Evolutionary conservation across 225 moss, liverwort and hornwort species (phyloP).

Genomic region (Bryoerythrophyllum caledonicum): DNA sequence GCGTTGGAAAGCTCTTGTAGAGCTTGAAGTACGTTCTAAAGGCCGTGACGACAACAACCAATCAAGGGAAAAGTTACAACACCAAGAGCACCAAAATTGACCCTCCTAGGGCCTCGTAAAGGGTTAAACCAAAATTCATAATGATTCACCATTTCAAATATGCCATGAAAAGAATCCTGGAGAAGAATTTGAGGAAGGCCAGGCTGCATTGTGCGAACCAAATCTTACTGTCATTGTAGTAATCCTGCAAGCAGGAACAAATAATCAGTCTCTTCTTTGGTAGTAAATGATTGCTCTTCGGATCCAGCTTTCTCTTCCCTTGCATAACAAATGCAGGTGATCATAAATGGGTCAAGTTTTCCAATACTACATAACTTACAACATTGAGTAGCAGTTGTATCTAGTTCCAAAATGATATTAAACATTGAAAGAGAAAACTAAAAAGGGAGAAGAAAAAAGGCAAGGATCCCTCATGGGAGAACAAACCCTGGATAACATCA

Average conservation of each 20-base stretch:
- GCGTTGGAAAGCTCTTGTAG: too few species aligned
- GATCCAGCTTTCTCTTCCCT: background rate
- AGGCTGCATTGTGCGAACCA: conserved; percentile 31
- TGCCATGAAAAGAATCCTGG: conserved; percentile 33
- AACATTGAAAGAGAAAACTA: too few species aligned
- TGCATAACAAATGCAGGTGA: background rate
- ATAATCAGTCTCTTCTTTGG: background rate
- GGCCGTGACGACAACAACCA: too few species aligned
- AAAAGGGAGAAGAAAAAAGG: too few species aligned
- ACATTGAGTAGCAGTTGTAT: too few species aligned
- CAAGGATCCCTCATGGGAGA: too few species aligned
- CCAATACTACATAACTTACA: background rate
- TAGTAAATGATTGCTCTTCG: background rate
- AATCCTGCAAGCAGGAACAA: conserved; percentile 16
- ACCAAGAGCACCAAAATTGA: too few species aligned
- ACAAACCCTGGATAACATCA: too few species aligned
- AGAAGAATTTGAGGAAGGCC: conserved; percentile 30
- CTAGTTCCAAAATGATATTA: too few species aligned
- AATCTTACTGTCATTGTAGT: conserved; percentile 24
- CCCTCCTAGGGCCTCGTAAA: too few species aligned
- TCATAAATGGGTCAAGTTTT: background rate
- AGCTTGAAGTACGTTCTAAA: too few species aligned
- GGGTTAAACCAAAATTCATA: background rate
- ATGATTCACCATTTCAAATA: conserved; percentile 22
- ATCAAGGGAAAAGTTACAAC: too few species aligned